A percentile compares a stretch with the other conserved stretches of the same genome.
phyloP scores from a whole-genome alignment of 2,329 filamentous ascomycete species.

The Paecilomyces sp. region DNA sequence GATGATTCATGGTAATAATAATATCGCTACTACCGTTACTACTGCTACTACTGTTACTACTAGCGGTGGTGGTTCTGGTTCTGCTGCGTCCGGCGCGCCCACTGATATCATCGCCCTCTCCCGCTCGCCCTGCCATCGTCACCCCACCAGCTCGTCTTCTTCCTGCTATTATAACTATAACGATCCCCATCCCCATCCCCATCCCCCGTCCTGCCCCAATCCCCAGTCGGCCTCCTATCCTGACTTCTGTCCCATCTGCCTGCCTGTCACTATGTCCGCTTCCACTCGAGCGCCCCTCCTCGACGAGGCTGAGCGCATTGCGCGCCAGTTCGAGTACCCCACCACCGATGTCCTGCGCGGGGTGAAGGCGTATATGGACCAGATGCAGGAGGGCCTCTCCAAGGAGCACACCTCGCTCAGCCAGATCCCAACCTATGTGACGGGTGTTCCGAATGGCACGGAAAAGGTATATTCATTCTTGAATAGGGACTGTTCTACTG shows the following conservation, averaged over 20 bases:
- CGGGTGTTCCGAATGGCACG: slow-evolving; percentile 89
- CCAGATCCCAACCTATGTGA: slow-evolving; percentile 97
- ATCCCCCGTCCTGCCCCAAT: background rate
- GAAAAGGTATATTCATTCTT: slow-evolving; percentile 65
- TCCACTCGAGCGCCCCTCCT: slow-evolving; percentile 30
- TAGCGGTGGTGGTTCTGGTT: too few species aligned
- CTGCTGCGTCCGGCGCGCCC: background rate
- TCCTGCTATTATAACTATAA: background rate
- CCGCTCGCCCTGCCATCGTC: background rate
- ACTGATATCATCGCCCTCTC: background rate
- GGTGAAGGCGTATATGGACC: slow-evolving; percentile 75
- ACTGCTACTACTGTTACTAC: too few species aligned
- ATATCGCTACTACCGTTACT: too few species aligned
- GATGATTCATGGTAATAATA: too few species aligned
- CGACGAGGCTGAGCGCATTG: slow-evolving; percentile 71
- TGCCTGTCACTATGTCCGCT: background rate
- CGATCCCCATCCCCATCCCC: background rate
- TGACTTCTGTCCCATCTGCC: background rate
- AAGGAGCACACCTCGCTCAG: slow-evolving; percentile 75
- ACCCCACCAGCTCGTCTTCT: background rate
- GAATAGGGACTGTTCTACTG: background rate
- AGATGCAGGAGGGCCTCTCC: slow-evolving; percentile 80
- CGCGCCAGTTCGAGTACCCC: slow-evolving; percentile 77
- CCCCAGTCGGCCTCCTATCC: background rate
- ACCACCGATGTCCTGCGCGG: slow-evolving; percentile 70